Conservation (phyloP, 2,329 filamentous ascomycete genomes). For the Trichoderma atroviride region DNA sequence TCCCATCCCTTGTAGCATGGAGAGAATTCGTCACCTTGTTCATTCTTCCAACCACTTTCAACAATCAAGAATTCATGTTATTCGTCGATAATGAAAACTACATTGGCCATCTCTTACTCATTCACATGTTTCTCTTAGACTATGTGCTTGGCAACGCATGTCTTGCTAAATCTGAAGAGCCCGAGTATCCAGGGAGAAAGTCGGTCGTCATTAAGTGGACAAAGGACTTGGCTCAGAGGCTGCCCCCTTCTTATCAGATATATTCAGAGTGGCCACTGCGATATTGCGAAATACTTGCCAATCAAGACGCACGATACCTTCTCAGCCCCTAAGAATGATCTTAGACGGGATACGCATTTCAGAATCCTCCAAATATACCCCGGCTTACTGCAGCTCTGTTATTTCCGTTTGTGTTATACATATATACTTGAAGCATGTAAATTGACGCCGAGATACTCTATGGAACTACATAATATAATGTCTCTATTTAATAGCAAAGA, state of each 20-base stretch:
- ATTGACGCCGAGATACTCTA: not conserved
- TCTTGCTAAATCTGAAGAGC: conserved; percentile 30
- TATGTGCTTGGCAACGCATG: conserved; percentile 33
- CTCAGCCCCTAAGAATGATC: conserved; percentile 32
- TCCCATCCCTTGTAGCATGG: conserved; percentile 30
- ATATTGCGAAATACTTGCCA: conserved; percentile 32
- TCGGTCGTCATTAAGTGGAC: conserved; percentile 35
- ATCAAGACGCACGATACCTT: conserved; percentile 34
- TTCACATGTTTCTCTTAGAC: conserved; percentile 43
- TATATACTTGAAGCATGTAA: not conserved
- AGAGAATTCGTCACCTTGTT: conserved; percentile 31
- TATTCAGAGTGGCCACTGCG: conserved; percentile 32
- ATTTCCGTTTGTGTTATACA: not conserved
- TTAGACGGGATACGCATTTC: not conserved
- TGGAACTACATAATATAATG: not conserved
- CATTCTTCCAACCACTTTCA: conserved; percentile 30
- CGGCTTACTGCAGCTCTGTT: not conserved
- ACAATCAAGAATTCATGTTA: conserved; percentile 38
- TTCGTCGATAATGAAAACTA: conserved; percentile 39
- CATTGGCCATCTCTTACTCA: conserved; percentile 40
- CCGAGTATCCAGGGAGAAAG: conserved; percentile 33
- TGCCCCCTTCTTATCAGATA: conserved; percentile 30
- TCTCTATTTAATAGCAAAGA: not conserved
- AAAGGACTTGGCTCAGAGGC: conserved; percentile 27
- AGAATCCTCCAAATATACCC: not conserved